phyloP scores from a whole-genome alignment of 192 early-diverging fungal genomes.

The Gaertneriomyces sp. region DNA sequence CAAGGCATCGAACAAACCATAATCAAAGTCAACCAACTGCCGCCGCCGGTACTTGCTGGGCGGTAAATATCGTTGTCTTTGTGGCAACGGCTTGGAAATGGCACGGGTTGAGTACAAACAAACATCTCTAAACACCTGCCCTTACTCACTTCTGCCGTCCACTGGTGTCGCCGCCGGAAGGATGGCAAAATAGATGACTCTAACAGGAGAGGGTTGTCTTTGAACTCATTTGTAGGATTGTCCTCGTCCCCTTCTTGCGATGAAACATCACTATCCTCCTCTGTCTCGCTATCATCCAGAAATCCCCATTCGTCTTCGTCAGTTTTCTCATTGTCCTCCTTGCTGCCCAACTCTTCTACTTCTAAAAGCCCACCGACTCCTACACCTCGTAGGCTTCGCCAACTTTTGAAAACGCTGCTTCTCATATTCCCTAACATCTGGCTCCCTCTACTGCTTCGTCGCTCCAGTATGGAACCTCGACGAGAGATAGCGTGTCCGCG shows the following conservation, averaged over 20 bases:
- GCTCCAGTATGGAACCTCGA: neutral
- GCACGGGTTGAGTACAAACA: no score
- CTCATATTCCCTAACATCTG: neutral
- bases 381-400: neutral
- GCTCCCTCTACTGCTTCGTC: neutral
- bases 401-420: neutral
- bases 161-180: slow-evolving; percentile 12
- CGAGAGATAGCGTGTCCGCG: no score
- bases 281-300: neutral
- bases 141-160: neutral
- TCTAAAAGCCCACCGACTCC: neutral
- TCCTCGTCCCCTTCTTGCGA: slow-evolving; percentile 4
- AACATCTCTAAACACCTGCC: no score
- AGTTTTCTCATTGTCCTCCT: neutral
- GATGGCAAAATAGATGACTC: slow-evolving; percentile 20
- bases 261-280: slow-evolving; percentile 4
- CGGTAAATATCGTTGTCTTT: slow-evolving; percentile 24
- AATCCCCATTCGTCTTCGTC: slow-evolving; percentile 9
- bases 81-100: slow-evolving; percentile 4
- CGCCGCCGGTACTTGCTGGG: slow-evolving; percentile 22
- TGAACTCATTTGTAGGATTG: neutral
- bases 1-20: slow-evolving; percentile 24
- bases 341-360: neutral
- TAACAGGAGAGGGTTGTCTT: slow-evolving; percentile 40
- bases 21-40: slow-evolving; percentile 36